phyloP scores from a whole-genome alignment of 2,329 filamentous ascomycete species.

The Microdochium bolleyi region DNA sequence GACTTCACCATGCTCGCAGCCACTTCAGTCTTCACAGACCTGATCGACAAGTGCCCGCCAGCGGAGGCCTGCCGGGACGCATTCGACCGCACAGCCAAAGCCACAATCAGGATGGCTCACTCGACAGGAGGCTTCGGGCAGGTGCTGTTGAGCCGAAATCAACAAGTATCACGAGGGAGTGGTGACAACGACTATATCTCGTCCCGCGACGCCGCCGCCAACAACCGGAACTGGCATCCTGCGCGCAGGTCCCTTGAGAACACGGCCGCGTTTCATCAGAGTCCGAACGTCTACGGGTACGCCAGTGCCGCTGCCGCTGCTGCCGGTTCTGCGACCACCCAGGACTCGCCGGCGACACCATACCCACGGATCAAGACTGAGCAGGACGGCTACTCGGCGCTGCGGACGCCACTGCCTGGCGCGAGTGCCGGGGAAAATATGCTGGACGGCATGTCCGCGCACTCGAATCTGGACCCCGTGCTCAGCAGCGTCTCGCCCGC shows the following conservation, averaged over 20 bases:
- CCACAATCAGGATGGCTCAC: constrained; percentile 90
- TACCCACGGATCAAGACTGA: constrained; percentile 28
- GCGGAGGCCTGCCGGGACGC: constrained; percentile 92
- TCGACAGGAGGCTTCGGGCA: constrained; percentile 75
- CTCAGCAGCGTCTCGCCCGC: constrained; percentile 34
- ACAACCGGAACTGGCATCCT: constrained; percentile 13
- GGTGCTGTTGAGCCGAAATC: constrained; percentile 17
- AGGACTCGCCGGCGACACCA: constrained; percentile 9
- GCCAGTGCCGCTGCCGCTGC: not conserved
- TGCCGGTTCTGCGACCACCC: constrained; percentile 12
- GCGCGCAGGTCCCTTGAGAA: not conserved
- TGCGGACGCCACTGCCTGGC: too few species aligned
- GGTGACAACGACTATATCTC: constrained; percentile 18
- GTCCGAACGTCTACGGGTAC: not conserved
- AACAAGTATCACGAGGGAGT: constrained; percentile 12
- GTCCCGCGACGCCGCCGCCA: constrained; percentile 20
- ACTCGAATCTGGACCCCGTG: constrained; percentile 31
- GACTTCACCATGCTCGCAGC: constrained; percentile 92
- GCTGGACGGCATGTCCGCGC: constrained; percentile 11
- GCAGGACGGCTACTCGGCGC: constrained; percentile 14
- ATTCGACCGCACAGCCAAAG: constrained; percentile 90
- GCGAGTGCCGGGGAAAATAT: constrained; percentile 19
- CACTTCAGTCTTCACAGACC: constrained; percentile 83
- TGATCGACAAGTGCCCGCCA: constrained; percentile 91
- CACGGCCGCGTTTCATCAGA: not conserved